Evolutionary conservation across 2,329 filamentous ascomycete species (phyloP).

Genomic region (Colletotrichum sp.): DNA sequence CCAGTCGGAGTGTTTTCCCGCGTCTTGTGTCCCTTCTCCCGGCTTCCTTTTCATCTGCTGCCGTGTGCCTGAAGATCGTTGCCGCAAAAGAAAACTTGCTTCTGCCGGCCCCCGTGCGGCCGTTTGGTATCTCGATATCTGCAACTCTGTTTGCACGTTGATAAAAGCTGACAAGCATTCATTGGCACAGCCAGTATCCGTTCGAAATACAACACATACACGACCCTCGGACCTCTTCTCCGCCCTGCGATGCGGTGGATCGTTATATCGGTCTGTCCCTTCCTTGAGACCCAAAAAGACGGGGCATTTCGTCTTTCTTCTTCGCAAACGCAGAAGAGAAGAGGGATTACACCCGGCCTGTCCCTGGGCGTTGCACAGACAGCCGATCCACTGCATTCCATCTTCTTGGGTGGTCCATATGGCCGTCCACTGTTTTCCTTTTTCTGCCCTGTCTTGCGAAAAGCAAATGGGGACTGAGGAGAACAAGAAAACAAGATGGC

Average conservation of each 20-base stretch:
- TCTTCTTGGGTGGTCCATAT: background rate
- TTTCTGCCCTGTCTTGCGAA: background rate
- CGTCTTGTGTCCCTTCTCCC: background rate
- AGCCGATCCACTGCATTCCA: background rate
- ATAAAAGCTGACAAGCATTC: background rate
- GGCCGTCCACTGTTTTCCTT: background rate
- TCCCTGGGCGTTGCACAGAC: slow-evolving; percentile 10
- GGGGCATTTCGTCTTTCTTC: background rate
- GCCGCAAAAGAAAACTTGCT: background rate
- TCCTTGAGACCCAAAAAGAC: background rate
- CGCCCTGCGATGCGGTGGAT: background rate
- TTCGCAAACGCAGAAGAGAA: slow-evolving; percentile 12
- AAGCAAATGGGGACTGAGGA: background rate
- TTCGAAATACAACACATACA: background rate
- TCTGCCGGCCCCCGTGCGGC: slow-evolving; percentile 2
- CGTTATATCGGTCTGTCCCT: slow-evolving; percentile 2
- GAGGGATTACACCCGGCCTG: background rate
- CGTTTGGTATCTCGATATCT: slow-evolving; percentile 9
- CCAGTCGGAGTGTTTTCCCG: background rate
- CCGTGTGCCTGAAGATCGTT: background rate
- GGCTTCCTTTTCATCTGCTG: background rate
- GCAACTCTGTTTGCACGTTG: background rate
- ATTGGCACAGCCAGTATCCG: background rate
- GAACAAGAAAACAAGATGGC: background rate
- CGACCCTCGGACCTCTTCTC: background rate